Percentiles rank a stretch among this genome's conserved stretches.
These are phyloP conservation scores for Dalechampia spathulata DNA, from an alignment of 441 rosid species.

Conservation along the genomic window DNA sequence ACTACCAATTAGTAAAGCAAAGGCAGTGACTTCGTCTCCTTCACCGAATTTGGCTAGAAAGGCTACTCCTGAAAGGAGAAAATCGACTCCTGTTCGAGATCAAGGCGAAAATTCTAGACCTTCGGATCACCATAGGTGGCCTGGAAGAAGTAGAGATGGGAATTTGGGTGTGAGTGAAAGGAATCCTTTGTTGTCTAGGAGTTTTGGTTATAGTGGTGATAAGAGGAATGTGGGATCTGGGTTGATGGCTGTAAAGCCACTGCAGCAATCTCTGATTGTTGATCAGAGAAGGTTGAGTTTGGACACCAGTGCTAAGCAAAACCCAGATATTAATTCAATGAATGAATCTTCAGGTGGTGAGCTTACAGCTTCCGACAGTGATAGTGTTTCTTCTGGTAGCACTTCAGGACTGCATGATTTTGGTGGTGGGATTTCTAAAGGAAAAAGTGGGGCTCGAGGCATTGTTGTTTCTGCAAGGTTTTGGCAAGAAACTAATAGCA, in stretches of 20 bases:
- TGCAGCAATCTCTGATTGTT: constrained; percentile 42
- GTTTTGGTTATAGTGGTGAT: constrained; percentile 53
- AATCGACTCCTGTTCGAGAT: constrained; percentile 33
- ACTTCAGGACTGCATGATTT: constrained; percentile 48
- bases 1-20: constrained; percentile 61
- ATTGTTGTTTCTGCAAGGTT: constrained; percentile 51
- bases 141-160: constrained; percentile 49
- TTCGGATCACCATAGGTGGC: constrained; percentile 62
- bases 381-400: constrained; percentile 73
- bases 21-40: constrained; percentile 28
- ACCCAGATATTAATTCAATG: constrained; percentile 24
- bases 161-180: constrained; percentile 32
- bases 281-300: constrained; percentile 42
- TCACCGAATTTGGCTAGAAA: constrained; percentile 41
- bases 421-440: constrained; percentile 25
- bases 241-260: constrained; percentile 43
- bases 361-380: constrained; percentile 59
- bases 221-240: constrained; percentile 38
- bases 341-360: constrained; percentile 31
- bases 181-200: constrained; percentile 37
- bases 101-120: constrained; percentile 53
- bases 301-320: constrained; percentile 32
- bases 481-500: constrained; percentile 56
- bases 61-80: constrained; percentile 69
- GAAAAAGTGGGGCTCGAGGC: constrained; percentile 38